Conservation (phyloP, 169 alveolate genomes). For the Eimeria necatrix region DNA sequence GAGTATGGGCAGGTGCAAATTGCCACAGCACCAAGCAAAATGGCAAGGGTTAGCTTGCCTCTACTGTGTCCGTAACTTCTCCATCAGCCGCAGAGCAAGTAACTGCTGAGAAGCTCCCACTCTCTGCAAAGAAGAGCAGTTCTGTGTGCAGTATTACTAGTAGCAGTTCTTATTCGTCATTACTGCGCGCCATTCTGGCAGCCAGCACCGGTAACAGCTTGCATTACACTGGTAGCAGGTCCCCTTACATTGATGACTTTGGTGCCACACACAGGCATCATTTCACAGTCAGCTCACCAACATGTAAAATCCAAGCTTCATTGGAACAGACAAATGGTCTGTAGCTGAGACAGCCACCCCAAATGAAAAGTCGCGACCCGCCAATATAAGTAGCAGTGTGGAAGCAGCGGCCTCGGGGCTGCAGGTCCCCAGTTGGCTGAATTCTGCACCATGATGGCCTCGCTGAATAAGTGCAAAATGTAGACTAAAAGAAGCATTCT, state of each 20-base stretch:
- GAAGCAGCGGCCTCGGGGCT: conserved; percentile 64
- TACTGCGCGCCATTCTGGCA: too few species aligned
- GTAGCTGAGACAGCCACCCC: conserved; percentile 68
- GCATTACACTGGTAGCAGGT: too few species aligned
- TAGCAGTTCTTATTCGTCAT: too few species aligned
- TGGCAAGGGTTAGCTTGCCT: background rate
- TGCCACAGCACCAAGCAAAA: too few species aligned
- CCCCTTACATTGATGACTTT: too few species aligned
- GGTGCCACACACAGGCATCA: background rate
- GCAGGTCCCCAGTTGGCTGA: background rate
- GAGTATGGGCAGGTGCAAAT: too few species aligned
- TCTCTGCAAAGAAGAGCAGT: background rate
- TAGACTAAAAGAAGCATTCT: background rate
- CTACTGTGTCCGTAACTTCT: background rate
- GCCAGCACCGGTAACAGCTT: too few species aligned
- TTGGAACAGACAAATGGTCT: conserved; percentile 50
- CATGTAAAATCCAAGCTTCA: conserved; percentile 54
- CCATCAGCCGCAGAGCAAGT: background rate
- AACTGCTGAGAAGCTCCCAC: background rate
- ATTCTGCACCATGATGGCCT: conserved; percentile 56
- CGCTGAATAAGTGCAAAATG: conserved; percentile 32
- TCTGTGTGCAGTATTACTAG: too few species aligned
- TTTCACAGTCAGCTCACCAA: conserved; percentile 20
- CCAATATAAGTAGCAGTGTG: conserved; percentile 67
- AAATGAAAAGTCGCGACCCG: conserved; percentile 53